These are phyloP conservation scores for Phytopythium cucurbitacearum DNA, from an alignment of 352 stramenopile genomes.

Conservation along the genomic window DNA sequence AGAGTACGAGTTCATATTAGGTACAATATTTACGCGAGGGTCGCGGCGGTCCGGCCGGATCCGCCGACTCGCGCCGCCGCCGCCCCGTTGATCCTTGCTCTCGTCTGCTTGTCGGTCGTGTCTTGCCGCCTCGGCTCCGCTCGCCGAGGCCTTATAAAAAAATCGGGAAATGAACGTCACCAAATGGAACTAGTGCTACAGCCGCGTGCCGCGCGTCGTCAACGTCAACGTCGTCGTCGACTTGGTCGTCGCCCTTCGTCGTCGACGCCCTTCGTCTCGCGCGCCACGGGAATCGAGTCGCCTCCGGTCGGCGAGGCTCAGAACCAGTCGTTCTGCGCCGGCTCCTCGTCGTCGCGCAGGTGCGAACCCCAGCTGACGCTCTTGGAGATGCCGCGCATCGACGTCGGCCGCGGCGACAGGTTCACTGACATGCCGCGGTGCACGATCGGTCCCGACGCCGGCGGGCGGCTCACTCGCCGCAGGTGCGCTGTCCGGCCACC, in stretches of 20 bases:
- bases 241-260: too few relatives aligned
- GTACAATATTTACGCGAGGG: conserved; percentile 34
- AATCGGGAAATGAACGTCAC: too few relatives aligned
- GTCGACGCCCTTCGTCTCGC: too few relatives aligned
- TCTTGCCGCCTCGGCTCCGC: conserved; percentile 2
- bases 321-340: conserved; percentile 70
- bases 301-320: conserved; percentile 23
- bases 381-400: conserved; percentile 57
- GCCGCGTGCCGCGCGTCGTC: too few relatives aligned
- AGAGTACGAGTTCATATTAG: conserved; percentile 27
- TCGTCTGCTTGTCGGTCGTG: conserved; percentile 1
- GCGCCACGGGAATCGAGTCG: too few relatives aligned
- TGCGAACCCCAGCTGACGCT: conserved; percentile 58
- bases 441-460: conserved; percentile 36
- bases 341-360: conserved; percentile 60
- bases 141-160: conserved; percentile 7
- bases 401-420: conserved; percentile 43
- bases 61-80: too few relatives aligned
- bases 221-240: too few relatives aligned
- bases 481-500: conserved; percentile 35
- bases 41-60: neutral
- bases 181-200: too few relatives aligned
- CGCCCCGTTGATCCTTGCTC: neutral
- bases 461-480: conserved; percentile 44
- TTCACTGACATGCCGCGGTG: conserved; percentile 43